phyloP scores from a whole-genome alignment of 2,329 filamentous ascomycete species.

The Alternaria longipes region DNA sequence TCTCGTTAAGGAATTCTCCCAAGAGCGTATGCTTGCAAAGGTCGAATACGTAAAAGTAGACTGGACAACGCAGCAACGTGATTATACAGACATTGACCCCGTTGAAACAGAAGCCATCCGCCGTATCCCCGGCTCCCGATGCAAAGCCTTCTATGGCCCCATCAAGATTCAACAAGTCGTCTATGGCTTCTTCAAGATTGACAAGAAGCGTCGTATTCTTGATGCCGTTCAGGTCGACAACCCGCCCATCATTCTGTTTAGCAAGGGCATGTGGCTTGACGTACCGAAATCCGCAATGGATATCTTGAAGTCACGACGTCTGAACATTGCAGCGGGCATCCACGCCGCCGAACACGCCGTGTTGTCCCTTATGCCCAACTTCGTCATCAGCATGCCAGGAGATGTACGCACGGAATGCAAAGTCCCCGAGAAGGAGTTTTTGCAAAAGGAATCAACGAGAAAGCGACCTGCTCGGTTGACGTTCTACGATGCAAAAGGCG shows the following conservation, averaged over 20 bases:
- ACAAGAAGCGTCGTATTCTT: slow-evolving; percentile 82
- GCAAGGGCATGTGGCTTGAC: slow-evolving; percentile 95
- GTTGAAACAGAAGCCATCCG: slow-evolving; percentile 90
- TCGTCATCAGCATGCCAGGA: slow-evolving; percentile 87
- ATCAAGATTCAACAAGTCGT: slow-evolving; percentile 89
- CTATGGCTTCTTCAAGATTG: slow-evolving; percentile 98
- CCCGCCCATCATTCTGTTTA: slow-evolving; percentile 83
- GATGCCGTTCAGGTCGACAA: slow-evolving; percentile 95
- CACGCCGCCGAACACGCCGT: slow-evolving; percentile 95
- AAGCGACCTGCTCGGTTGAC: slow-evolving; percentile 89
- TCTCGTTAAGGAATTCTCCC: slow-evolving; percentile 86
- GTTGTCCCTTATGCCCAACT: slow-evolving; percentile 85
- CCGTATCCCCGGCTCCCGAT: slow-evolving; percentile 69
- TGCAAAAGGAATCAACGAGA: slow-evolving; percentile 71
- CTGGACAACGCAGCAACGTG: slow-evolving; percentile 92
- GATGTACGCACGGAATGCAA: slow-evolving; percentile 97
- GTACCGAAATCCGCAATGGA: slow-evolving; percentile 81
- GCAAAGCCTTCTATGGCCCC: slow-evolving; percentile 81
- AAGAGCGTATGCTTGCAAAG: slow-evolving; percentile 81
- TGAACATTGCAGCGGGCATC: slow-evolving; percentile 89
- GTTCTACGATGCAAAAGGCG: slow-evolving; percentile 95
- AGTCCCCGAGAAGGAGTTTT: slow-evolving; percentile 85
- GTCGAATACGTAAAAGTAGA: slow-evolving; percentile 91
- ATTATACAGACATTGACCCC: slow-evolving; percentile 93
- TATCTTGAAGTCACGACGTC: slow-evolving; percentile 74